Percentiles rank a stretch among this genome's conserved stretches.
Conservation (phyloP, 176 grass and related monocot genomes). For the Avena insularis region DNA sequence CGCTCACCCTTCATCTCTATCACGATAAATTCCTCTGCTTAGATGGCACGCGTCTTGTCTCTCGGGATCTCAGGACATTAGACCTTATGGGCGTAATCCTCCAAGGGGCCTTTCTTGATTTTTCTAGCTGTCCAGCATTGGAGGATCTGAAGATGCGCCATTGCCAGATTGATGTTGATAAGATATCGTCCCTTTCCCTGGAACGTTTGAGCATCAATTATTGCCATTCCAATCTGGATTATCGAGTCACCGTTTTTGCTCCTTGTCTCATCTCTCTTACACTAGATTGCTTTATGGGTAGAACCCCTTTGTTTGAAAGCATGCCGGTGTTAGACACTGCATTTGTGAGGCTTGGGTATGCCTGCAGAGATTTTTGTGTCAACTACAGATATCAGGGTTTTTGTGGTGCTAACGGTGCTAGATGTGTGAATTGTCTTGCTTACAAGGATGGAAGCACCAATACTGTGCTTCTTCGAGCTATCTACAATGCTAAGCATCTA, state of each 20-base stretch:
- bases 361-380: neutral
- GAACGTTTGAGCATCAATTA: neutral
- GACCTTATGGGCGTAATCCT: neutral
- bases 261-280: neutral
- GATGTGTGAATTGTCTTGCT: neutral
- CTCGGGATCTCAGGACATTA: neutral
- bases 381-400: neutral
- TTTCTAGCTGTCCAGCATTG: neutral
- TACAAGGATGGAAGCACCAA: neutral
- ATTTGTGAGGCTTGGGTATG: neutral
- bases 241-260: neutral
- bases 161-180: neutral
- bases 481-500: neutral
- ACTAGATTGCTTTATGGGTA: neutral
- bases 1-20: neutral
- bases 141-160: neutral
- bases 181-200: neutral
- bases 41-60: neutral
- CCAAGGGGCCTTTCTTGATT: neutral
- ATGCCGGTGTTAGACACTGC: neutral
- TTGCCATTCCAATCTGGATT: neutral
- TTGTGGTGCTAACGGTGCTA: neutral
- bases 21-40: neutral
- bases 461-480: neutral
- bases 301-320: neutral